These are phyloP conservation scores for Blastocystis sp. DNA, from an alignment of 352 stramenopile species.

Conservation along the genomic window DNA sequence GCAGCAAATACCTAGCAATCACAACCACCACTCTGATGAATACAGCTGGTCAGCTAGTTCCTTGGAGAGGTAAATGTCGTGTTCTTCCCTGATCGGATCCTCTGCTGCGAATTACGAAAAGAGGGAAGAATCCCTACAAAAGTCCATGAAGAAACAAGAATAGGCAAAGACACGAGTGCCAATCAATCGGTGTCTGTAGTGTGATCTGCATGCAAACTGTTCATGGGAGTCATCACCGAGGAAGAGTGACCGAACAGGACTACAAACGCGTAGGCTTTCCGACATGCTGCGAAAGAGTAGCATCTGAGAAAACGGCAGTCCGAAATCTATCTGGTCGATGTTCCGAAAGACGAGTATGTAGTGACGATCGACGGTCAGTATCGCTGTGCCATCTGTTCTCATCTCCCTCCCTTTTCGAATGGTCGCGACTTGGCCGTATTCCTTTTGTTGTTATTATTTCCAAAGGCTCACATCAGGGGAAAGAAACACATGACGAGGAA, in stretches of 20 bases:
- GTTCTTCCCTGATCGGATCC: slow-evolving; percentile 44
- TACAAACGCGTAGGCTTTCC: neutral
- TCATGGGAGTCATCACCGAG: slow-evolving; percentile 40
- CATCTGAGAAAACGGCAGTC: neutral
- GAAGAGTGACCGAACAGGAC: neutral
- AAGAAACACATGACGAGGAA: slow-evolving; percentile 10
- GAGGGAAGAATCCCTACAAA: neutral
- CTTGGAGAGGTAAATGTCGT: slow-evolving; percentile 55
- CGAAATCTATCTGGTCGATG: neutral
- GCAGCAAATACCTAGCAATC: slow-evolving; percentile 40
- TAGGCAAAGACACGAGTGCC: neutral
- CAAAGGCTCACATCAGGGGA: slow-evolving; percentile 10
- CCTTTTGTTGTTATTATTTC: neutral
- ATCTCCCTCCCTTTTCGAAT: slow-evolving; percentile 20
- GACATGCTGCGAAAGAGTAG: neutral
- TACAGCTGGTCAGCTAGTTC: slow-evolving; percentile 51
- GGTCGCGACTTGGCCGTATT: neutral
- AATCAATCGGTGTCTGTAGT: neutral
- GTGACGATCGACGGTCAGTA: slow-evolving; percentile 20
- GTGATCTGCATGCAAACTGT: slow-evolving; percentile 13
- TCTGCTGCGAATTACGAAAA: neutral
- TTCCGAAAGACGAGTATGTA: slow-evolving; percentile 36
- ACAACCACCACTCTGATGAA: neutral
- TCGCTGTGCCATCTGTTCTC: slow-evolving; percentile 23
- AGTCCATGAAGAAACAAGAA: too few relatives aligned